phyloP scores from a whole-genome alignment of 176 grass and related monocot species.

The Oryza australiensis region DNA sequence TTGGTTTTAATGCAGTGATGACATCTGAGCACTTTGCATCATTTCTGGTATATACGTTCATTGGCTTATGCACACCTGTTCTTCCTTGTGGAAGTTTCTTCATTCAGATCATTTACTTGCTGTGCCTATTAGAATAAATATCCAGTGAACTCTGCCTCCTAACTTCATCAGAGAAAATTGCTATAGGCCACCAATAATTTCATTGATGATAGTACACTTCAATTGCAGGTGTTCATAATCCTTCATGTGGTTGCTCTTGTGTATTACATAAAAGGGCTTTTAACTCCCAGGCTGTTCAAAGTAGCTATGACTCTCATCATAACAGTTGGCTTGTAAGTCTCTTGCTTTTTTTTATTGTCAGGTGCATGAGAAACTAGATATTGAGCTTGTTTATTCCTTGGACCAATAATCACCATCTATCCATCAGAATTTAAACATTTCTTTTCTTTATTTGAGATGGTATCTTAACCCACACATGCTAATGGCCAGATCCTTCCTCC shows the following conservation, averaged over 20 bases:
- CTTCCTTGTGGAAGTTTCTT: constrained; percentile 34
- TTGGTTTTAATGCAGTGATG: constrained; percentile 99
- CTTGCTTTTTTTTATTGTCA: constrained; percentile 21
- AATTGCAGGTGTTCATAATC: constrained; percentile 96
- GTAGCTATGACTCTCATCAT: constrained; percentile 96
- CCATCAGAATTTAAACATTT: constrained; percentile 3
- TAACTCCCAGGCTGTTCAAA: constrained; percentile 92
- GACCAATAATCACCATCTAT: not conserved
- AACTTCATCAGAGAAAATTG: constrained; percentile 18
- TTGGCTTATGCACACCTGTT: constrained; percentile 19
- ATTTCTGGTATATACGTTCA: constrained; percentile 72
- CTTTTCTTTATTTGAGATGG: not conserved
- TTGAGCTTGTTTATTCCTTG: not conserved
- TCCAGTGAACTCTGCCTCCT: not conserved
- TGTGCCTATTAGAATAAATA: not conserved
- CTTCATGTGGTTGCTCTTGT: constrained; percentile 95
- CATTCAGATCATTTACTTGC: not conserved
- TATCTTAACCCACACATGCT: constrained; percentile 35
- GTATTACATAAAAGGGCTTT: constrained; percentile 93
- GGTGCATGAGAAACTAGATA: not conserved
- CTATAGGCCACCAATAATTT: constrained; percentile 1
- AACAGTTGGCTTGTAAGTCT: constrained; percentile 83
- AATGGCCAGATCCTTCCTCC: constrained; percentile 39
- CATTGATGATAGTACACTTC: constrained; percentile 22
- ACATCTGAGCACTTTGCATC: constrained; percentile 99